phyloP scores from a whole-genome alignment of 805 yeast species.

The Pichia nanzhaoensis region DNA sequence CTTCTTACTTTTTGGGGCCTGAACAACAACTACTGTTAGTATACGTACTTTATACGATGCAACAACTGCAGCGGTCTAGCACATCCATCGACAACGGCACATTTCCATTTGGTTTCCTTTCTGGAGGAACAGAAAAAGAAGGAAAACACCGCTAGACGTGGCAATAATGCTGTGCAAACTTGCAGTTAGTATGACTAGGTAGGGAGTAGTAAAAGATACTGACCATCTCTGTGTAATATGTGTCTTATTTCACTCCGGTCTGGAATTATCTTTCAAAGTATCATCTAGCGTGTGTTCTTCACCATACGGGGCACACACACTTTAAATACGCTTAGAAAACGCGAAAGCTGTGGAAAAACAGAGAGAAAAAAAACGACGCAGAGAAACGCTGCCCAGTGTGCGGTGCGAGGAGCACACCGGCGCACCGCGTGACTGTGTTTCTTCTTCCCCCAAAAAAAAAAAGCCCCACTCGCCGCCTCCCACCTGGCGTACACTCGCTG shows the following conservation, averaged over 20 bases:
- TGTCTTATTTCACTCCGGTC: conserved; percentile 86
- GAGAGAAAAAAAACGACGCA: background rate
- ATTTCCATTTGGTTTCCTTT: too few species aligned
- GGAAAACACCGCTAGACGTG: too few species aligned
- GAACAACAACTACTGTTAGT: conserved; percentile 6
- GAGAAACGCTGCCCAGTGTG: background rate
- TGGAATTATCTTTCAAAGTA: conserved; percentile 8
- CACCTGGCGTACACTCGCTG: too few species aligned
- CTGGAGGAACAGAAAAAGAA: too few species aligned
- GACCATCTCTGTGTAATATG: conserved; percentile 93
- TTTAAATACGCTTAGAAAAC: too few species aligned
- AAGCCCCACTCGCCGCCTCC: too few species aligned
- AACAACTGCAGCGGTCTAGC: background rate
- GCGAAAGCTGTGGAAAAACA: background rate
- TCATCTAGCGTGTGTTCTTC: too few species aligned
- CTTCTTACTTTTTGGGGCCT: conserved; percentile 96
- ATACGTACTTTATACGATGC: background rate
- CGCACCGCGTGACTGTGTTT: too few species aligned
- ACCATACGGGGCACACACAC: too few species aligned
- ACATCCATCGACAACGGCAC: too few species aligned
- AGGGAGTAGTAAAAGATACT: conserved; percentile 40
- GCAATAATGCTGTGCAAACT: too few species aligned
- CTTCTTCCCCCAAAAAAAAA: too few species aligned
- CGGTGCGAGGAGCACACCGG: conserved; percentile 2
- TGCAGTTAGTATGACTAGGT: conserved; percentile 1